Evolutionary conservation across 345 rosid species (phyloP).

Genomic region (Eucalyptus leucophloia): DNA sequence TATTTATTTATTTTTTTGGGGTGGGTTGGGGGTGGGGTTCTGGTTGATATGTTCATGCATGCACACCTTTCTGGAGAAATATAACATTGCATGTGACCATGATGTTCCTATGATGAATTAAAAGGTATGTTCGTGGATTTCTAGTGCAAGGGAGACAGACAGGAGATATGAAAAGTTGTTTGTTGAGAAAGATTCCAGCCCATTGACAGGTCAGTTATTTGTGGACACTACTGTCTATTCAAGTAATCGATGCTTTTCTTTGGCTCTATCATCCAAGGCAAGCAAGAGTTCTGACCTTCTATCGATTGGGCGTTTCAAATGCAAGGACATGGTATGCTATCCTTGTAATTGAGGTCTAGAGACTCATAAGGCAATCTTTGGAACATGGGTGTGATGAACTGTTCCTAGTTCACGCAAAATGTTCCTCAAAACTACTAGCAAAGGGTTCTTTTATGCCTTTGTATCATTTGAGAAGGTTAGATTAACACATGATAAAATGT

Average conservation of each 20-base stretch:
- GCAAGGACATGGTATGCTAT: conserved; percentile 62
- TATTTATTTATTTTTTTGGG: too few relatives aligned
- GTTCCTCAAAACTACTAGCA: background rate
- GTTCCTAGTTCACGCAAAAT: background rate
- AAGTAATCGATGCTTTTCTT: conserved; percentile 88
- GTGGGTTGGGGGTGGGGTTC: too few relatives aligned
- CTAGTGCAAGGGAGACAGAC: conserved; percentile 33
- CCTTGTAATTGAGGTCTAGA: background rate
- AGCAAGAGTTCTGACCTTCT: conserved; percentile 74
- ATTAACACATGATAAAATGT: background rate
- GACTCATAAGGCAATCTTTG: background rate
- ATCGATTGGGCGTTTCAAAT: conserved; percentile 68
- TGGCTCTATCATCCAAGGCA: conserved; percentile 84
- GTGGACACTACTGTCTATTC: conserved; percentile 88
- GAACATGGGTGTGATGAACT: background rate
- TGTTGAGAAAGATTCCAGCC: conserved; percentile 51
- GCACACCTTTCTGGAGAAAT: background rate
- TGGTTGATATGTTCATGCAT: too few relatives aligned
- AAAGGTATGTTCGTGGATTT: conserved; percentile 71
- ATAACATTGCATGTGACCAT: background rate
- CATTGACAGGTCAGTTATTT: conserved; percentile 39
- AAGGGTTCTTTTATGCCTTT: background rate
- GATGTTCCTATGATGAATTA: background rate
- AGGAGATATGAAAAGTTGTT: conserved; percentile 35
- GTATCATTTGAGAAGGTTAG: background rate